Evolutionary conservation across 1,284 basidiomycete species (phyloP), one percentile per base, ranked within the genome.

Genomic region (Dichomitus squalens): DNA sequence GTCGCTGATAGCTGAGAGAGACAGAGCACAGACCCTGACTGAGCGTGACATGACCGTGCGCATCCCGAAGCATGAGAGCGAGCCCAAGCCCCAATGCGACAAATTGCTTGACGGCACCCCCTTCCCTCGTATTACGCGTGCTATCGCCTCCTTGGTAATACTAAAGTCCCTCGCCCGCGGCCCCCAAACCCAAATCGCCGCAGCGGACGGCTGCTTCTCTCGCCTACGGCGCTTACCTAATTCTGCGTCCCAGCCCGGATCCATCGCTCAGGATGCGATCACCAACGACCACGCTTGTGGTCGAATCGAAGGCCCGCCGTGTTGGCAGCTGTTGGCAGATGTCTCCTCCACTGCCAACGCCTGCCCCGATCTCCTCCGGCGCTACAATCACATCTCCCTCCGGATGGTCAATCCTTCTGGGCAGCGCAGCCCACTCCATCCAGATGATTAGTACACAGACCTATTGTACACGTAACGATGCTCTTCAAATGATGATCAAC

Each of bases 171-270:
- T 31, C 61, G n/a, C n/a, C n/a, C n/a, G n/a, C n/a, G n/a, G n/a
- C n/a, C n/a, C n/a, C 11, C 29, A 31, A 31, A 31, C 29, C 29
- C 29, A 31, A 55, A 63, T 54, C 61, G 58, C 61, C 61, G 61
- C 58, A 53, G 52, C 57, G 51, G 40, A 52, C 51, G 57, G 50
- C 46, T 52, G 46, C 51, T 36, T 49, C n/a, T n/a, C n/a, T 55
- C 33, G 31, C 48, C 48, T 53, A 56, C 55, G 53, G 66, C 66
- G 66, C 66, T 69, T 68, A 70, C 66, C 66, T 68, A 70, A 70
- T 64, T 60, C 63, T 66, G 64, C 68, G 67, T 63, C 60, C 51
- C 36, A 49, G 39, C 60, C 64, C 66, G 66, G 66, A 67, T 60
- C 63, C 66, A 60, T 65, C 63, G 59, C 59, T 59, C 55, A 59